Evolutionary conservation across 305 asterid species (phyloP), one percentile per base, ranked within the genome.

Genomic region (Fraxinus sp.): DNA sequence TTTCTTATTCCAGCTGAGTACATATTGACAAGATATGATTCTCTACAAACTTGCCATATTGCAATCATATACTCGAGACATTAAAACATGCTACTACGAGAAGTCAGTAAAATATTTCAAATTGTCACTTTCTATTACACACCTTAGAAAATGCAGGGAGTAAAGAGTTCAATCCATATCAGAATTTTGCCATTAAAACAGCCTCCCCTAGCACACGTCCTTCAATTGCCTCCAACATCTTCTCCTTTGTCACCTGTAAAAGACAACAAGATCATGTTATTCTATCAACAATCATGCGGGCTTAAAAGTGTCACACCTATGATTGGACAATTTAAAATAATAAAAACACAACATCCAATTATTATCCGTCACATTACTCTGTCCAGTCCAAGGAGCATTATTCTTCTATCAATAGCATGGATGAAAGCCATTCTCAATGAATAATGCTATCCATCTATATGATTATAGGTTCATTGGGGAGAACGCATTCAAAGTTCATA

Each of bases 141-240:
- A 8, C 5, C 1, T 1, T 1, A 57, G 28, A 62, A 62, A 62
- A 0, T 18, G 32, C 71, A 7, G 13, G 26, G 16, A 7, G 32
- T 20, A 62, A 57, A 13, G 4, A 14, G 62, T 22, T 62, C 2
- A 26, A 66, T 9, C 6, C n/a, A 62, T 52, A 66, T 84, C 59
- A 95, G 75, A 75, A 81, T 0, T 7, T 83, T 37, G 90, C 97
- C 8, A 90, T 84, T 77, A 93, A 80, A 77, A 89, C 89, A 2
- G 97, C 97, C 83, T 93, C 97, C 66, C 94, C 98, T 0, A 95
- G 84, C 11, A 91, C 91, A 84, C 92, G 98, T 30, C 96, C 98
- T 80, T 91, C 93, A 20, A 92, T 79, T 4, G 95, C 94, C 11
- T 94, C 99, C 87, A 91, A 16, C 49, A 91, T 41, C 81, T 94